These are phyloP conservation scores for Neopestalotiopsis sp. DNA, from an alignment of 2,329 filamentous ascomycete species.

Conservation along the genomic window DNA sequence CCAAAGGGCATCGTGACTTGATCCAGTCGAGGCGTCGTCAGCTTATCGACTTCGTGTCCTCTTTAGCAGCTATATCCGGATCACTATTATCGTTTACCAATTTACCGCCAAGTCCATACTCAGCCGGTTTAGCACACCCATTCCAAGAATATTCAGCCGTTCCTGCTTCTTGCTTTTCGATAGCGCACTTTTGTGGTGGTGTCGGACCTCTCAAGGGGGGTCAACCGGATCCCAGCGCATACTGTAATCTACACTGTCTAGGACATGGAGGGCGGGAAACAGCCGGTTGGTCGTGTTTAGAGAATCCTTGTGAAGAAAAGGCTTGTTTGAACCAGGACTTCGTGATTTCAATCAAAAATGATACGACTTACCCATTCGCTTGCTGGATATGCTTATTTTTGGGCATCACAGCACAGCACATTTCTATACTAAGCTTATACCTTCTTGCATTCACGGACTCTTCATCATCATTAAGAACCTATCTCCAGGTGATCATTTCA, in stretches of 20 bases:
- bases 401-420: no score
- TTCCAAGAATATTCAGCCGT: constrained; percentile 4
- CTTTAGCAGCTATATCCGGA: not conserved
- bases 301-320: not conserved
- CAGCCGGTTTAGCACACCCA: not conserved
- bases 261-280: not conserved
- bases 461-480: no score
- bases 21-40: constrained; percentile 2
- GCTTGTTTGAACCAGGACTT: no score
- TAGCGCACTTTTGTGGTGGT: not conserved
- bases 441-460: no score
- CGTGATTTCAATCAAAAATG: no score
- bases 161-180: constrained; percentile 10
- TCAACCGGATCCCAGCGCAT: not conserved
- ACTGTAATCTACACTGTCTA: not conserved
- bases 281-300: not conserved
- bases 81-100: constrained; percentile 6
- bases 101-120: not conserved
- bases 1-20: not conserved
- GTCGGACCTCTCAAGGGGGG: not conserved
- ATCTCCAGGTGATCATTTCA: no score
- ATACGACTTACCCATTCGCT: no score
- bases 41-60: constrained; percentile 12
- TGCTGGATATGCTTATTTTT: no score
- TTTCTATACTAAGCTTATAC: no score